phyloP scores from a whole-genome alignment of 345 rosid genomes.

The Eucalyptus erythrocorys region DNA sequence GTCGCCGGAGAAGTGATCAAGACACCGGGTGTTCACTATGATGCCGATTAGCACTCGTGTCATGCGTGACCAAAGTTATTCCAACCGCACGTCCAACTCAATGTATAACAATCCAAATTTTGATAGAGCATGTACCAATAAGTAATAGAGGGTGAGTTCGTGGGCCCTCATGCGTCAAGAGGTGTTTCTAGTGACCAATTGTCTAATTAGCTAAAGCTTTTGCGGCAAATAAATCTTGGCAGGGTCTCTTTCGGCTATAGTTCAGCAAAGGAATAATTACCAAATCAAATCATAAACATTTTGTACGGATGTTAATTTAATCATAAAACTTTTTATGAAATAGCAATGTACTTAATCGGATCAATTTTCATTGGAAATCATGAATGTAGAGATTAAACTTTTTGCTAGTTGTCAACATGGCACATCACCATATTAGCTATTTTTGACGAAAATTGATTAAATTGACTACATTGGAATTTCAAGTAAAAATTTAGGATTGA shows the following conservation, averaged over 20 bases:
- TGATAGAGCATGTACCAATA: neutral
- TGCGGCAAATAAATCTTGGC: neutral
- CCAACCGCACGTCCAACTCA: neutral
- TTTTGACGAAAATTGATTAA: accelerated
- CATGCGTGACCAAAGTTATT: neutral
- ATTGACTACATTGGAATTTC: neutral
- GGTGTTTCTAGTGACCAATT: neutral
- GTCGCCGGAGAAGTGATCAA: neutral
- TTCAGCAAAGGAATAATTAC: neutral
- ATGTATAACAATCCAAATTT: neutral
- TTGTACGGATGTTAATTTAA: accelerated
- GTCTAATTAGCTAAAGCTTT: neutral
- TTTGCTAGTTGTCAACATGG: neutral
- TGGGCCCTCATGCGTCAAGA: neutral
- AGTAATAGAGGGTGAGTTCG: neutral
- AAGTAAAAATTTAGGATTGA: accelerated
- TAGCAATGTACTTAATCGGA: accelerated
- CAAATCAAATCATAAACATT: neutral
- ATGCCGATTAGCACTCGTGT: neutral
- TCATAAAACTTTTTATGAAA: neutral
- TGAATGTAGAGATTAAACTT: too few relatives aligned
- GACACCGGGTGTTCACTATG: neutral
- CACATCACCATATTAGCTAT: accelerated
- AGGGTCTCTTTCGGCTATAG: neutral
- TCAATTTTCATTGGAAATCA: neutral